Percentiles rank a stretch among this genome's conserved stretches.
phyloP scores from a whole-genome alignment of 495 filamentous ascomycete genomes.

The Daldinia caldariorum region DNA sequence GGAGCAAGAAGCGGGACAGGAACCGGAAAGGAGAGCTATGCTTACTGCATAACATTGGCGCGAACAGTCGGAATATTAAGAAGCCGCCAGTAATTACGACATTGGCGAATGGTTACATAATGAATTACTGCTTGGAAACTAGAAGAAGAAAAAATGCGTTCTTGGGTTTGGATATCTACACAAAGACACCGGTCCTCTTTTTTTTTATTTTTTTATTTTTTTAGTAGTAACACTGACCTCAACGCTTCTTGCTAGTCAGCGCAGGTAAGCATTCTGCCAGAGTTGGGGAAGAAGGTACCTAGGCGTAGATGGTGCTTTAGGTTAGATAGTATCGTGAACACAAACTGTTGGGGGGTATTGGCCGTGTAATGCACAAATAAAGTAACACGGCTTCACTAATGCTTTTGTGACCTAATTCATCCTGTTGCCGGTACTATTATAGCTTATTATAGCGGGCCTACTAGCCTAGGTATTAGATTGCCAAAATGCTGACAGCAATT shows the following conservation, averaged over 20 bases:
- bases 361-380: not conserved
- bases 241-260: not conserved
- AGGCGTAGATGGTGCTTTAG: not conserved
- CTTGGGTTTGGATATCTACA: not conserved
- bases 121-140: not conserved
- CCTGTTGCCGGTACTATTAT: not conserved
- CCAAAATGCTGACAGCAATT: slow-evolving; percentile 1
- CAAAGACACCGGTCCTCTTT: not conserved
- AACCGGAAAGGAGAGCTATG: slow-evolving; percentile 54
- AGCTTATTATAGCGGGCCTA: not conserved
- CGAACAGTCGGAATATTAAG: not conserved
- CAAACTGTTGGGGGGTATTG: not conserved
- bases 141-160: not conserved
- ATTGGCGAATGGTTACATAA: not conserved
- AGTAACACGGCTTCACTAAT: not conserved
- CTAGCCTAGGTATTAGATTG: not conserved
- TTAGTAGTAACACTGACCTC: not conserved
- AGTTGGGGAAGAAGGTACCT: not conserved
- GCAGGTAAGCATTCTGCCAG: not conserved
- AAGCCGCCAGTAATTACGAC: not conserved
- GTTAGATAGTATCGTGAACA: not conserved
- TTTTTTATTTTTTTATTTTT: no score
- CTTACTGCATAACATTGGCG: slow-evolving; percentile 50
- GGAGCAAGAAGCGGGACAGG: slow-evolving; percentile 38
- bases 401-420: not conserved